These are phyloP conservation scores for Aspergillus taichungensis DNA, from an alignment of 495 filamentous ascomycete species.

Conservation along the genomic window DNA sequence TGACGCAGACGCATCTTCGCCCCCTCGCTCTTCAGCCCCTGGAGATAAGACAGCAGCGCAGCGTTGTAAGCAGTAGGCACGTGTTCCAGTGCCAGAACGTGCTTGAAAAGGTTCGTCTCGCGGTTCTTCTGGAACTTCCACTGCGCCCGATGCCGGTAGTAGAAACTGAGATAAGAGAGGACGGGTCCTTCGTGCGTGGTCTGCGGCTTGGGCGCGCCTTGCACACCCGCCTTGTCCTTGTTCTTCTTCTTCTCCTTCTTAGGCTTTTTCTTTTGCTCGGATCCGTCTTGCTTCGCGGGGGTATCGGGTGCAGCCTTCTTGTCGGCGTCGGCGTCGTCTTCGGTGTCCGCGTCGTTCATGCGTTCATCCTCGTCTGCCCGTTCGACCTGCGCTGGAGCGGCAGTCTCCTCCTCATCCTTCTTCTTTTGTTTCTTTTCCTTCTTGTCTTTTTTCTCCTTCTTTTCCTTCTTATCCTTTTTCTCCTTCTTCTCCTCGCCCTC, in stretches of 20 bases:
- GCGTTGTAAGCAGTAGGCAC: slow-evolving; percentile 57
- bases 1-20: slow-evolving; percentile 53
- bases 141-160: slow-evolving; percentile 50
- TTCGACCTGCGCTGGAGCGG: neutral
- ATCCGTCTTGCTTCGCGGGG: too few relatives aligned
- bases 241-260: slow-evolving; percentile 20
- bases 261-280: too few relatives aligned
- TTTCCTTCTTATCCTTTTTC: slow-evolving; percentile 16
- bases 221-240: slow-evolving; percentile 4
- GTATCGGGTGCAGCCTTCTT: too few relatives aligned
- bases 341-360: too few relatives aligned
- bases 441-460: slow-evolving; percentile 27
- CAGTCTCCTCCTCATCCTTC: slow-evolving; percentile 12
- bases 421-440: slow-evolving; percentile 28
- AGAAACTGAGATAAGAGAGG: slow-evolving; percentile 63
- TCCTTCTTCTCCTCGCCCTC: slow-evolving; percentile 5
- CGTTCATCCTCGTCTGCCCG: too few relatives aligned
- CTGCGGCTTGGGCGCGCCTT: neutral
- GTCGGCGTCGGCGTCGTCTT: too few relatives aligned
- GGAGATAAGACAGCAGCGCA: slow-evolving; percentile 60
- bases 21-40: slow-evolving; percentile 57
- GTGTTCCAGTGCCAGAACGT: slow-evolving; percentile 58
- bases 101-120: slow-evolving; percentile 73
- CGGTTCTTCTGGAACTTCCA: slow-evolving; percentile 96
- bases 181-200: slow-evolving; percentile 45